phyloP scores from a whole-genome alignment of 352 stramenopile species.

The Globisporangium abappressorium region DNA sequence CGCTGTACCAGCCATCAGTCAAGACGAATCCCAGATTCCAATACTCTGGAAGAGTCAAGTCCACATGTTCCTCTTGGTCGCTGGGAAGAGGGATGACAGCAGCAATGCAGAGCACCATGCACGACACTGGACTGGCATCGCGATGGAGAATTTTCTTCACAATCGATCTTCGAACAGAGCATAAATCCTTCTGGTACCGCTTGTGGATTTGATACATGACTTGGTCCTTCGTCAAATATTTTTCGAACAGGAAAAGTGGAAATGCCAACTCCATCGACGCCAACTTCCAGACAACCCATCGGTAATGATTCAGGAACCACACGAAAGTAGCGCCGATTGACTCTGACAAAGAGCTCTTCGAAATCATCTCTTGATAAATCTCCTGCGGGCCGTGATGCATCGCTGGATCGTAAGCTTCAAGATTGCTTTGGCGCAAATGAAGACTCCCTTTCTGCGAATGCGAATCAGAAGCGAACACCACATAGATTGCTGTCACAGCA shows the following conservation, averaged over 20 bases:
- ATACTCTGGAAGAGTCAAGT: constrained; percentile 41
- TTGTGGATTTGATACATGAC: constrained; percentile 50
- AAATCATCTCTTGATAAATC: constrained; percentile 38
- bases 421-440: constrained; percentile 5
- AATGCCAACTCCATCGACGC: constrained; percentile 52
- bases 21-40: constrained; percentile 65
- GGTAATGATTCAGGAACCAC: constrained; percentile 77
- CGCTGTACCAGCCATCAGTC: constrained; percentile 72
- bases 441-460: background rate
- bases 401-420: constrained; percentile 16
- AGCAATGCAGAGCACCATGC: constrained; percentile 66
- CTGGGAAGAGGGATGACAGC: constrained; percentile 41
- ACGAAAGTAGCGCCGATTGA: constrained; percentile 33
- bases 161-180: constrained; percentile 46
- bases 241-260: constrained; percentile 41
- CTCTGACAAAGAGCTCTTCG: constrained; percentile 24
- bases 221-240: constrained; percentile 61
- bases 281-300: constrained; percentile 75
- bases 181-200: constrained; percentile 54
- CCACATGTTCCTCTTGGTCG: constrained; percentile 22
- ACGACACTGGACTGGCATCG: constrained; percentile 59
- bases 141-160: constrained; percentile 70
- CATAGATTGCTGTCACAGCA: constrained; percentile 26
- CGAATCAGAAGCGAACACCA: constrained; percentile 24
- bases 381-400: constrained; percentile 23